Evolutionary conservation across 2,329 filamentous ascomycete species (phyloP), one percentile per base, ranked within the genome.

Genomic region (Verticillium isaacii): DNA sequence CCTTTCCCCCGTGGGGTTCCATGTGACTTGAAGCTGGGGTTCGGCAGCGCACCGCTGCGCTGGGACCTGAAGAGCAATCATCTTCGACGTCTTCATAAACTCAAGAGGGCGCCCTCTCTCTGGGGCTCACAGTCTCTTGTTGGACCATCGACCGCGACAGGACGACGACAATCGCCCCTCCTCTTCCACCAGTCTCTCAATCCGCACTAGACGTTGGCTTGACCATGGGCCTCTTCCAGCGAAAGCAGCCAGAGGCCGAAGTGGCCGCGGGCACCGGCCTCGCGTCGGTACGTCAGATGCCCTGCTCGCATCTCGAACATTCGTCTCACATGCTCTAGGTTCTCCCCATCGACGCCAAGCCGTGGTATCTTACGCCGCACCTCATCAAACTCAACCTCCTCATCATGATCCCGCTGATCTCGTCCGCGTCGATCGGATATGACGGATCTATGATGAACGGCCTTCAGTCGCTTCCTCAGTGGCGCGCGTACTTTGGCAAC

Each of bases 331-430:
- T 73, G 55, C 69, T 69, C 2, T 64, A 68, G 64, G 71, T 72
- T 17, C 68, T 82, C 23, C 80, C 80, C 9, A 66, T 74, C 39
- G 73, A 74, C 32, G 69, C 73, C 41, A 75, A 72, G 41, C 73
- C 71, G 56, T 82, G 80, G 80, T 80, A 75, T 57, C 73, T 75
- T 37, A 68, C 74, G 32, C 70, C 76, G 2, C 78, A 82, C 66
- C 71, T 82, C 0, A 67, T 81, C 12, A 66, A 71, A 19, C 69
- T 82, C 17, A 82, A 82, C 60, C 65, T 80, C 3, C 66, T 81
- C 32, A 72, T 82, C 0, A 63, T 80, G 6, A 69, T 81, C 1
- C 78, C 79, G 1, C n/a, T 65, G 11, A 32, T 63, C 12, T 65
- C 63, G 32, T 65, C 62, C 0, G 58, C 59, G 19, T 62, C 63